These are phyloP conservation scores for Botrytis hyacinthi DNA, from an alignment of 2,329 filamentous ascomycete genomes.

Conservation along the genomic window DNA sequence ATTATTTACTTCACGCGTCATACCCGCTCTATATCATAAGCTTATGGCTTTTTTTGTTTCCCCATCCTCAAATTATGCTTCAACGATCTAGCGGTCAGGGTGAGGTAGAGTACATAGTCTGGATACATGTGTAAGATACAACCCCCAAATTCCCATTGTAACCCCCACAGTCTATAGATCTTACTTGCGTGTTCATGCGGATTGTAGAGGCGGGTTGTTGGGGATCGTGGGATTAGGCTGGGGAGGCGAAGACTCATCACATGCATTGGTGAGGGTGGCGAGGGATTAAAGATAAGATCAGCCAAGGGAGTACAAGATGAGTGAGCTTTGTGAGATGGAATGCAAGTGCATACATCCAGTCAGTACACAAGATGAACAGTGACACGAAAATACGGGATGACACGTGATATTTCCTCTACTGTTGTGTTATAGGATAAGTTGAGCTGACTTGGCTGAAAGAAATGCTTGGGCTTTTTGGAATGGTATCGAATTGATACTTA, in stretches of 20 bases:
- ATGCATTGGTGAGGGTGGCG: neutral
- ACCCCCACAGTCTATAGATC: neutral
- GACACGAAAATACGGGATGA: neutral
- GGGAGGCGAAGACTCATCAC: neutral
- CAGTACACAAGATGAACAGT: neutral
- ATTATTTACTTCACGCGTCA: neutral
- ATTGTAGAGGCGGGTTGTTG: neutral
- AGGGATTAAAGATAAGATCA: neutral
- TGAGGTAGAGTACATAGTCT: neutral
- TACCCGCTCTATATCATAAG: neutral
- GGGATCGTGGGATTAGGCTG: neutral
- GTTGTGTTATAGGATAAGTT: neutral
- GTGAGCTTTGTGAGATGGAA: neutral
- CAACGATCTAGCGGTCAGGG: neutral
- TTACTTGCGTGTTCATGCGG: neutral
- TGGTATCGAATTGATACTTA: neutral
- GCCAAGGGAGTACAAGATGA: neutral
- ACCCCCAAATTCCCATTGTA: neutral
- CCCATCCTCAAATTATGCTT: neutral
- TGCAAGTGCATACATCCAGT: neutral
- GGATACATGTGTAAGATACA: neutral
- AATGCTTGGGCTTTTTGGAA: neutral
- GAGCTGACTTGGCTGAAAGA: neutral
- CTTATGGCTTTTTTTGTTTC: neutral
- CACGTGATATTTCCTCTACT: neutral